A percentile compares a stretch with the other conserved stretches of the same genome.
Evolutionary conservation across 176 grass and related monocot genomes (phyloP).

Genomic region (Puccinellia tenuiflora): DNA sequence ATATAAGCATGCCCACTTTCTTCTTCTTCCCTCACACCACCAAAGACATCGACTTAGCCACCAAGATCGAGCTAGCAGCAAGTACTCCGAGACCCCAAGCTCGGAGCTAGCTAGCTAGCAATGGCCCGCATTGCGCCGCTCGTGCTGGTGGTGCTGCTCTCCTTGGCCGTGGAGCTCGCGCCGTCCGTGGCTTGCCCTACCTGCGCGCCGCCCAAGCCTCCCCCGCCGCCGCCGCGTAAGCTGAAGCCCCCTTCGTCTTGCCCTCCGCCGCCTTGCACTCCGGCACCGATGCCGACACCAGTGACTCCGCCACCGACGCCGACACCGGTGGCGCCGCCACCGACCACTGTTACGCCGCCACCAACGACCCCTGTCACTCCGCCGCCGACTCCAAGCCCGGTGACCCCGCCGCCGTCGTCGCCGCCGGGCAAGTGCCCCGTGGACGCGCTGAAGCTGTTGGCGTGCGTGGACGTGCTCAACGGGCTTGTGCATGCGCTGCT

Average conservation of each 20-base stretch:
- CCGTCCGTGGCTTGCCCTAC: slow-evolving; percentile 22
- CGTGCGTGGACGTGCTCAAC: slow-evolving; percentile 59
- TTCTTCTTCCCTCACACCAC: background rate
- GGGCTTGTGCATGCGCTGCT: slow-evolving; percentile 43
- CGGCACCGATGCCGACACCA: background rate
- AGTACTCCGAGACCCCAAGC: background rate
- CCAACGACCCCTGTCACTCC: background rate
- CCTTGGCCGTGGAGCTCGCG: slow-evolving; percentile 16
- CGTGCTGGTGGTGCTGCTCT: slow-evolving; percentile 6
- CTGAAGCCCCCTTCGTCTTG: background rate
- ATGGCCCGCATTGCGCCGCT: slow-evolving; percentile 24
- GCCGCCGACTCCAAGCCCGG: background rate
- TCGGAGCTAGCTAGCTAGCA: background rate
- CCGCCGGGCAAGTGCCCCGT: slow-evolving; percentile 51
- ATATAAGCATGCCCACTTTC: slow-evolving; percentile 5
- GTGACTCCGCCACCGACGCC: background rate
- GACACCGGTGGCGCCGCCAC: background rate
- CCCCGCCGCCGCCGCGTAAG: slow-evolving; percentile 19
- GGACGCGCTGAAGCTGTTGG: slow-evolving; percentile 60
- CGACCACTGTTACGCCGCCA: background rate
- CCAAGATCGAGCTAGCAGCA: background rate
- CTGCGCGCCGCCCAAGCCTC: slow-evolving; percentile 37
- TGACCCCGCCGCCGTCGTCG: background rate
- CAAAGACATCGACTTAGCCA: background rate
- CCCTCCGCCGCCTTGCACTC: slow-evolving; percentile 10